phyloP scores from a whole-genome alignment of 1,284 basidiomycete genomes.

The Chalciporus sp. region DNA sequence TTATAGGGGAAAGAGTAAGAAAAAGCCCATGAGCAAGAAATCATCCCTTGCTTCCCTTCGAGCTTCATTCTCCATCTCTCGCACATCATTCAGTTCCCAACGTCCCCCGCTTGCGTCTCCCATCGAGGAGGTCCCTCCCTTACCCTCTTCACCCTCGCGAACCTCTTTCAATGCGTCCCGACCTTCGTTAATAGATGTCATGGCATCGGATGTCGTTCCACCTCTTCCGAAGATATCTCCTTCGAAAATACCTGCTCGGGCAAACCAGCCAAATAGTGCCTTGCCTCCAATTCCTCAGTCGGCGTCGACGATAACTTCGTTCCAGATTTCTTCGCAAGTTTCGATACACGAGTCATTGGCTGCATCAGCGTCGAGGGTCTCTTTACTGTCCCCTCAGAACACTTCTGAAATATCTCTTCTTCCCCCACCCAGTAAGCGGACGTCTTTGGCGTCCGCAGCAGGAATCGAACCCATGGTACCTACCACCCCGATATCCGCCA shows the following conservation, averaged over 20 bases:
- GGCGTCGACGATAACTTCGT: constrained; percentile 29
- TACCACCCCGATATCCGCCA: constrained; percentile 1
- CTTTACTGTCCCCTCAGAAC: constrained; percentile 14
- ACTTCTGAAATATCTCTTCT: constrained; percentile 29
- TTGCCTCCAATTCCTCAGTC: constrained; percentile 36
- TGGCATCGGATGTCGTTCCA: constrained; percentile 3
- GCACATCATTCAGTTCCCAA: constrained; percentile 32
- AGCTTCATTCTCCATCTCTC: constrained; percentile 34
- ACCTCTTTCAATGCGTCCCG: constrained; percentile 6
- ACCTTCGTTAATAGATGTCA: constrained; percentile 1
- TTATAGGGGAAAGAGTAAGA: constrained; percentile 14
- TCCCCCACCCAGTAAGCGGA: constrained; percentile 27
- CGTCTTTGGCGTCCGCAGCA: constrained; percentile 27
- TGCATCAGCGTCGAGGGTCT: constrained; percentile 18
- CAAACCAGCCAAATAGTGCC: constrained; percentile 6
- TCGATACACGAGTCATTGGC: constrained; percentile 19
- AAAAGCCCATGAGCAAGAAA: constrained; percentile 30
- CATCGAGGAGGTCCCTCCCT: constrained; percentile 27
- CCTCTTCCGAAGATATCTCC: constrained; percentile 13
- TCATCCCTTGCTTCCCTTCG: constrained; percentile 33
- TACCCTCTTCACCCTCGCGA: constrained; percentile 28
- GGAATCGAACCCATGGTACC: constrained; percentile 18
- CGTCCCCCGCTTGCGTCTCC: constrained; percentile 25
- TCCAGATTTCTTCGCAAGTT: constrained; percentile 25
- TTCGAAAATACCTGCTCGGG: constrained; percentile 25